phyloP scores from a whole-genome alignment of 129 eudicot species.

The Chrysanthemum seticuspe region DNA sequence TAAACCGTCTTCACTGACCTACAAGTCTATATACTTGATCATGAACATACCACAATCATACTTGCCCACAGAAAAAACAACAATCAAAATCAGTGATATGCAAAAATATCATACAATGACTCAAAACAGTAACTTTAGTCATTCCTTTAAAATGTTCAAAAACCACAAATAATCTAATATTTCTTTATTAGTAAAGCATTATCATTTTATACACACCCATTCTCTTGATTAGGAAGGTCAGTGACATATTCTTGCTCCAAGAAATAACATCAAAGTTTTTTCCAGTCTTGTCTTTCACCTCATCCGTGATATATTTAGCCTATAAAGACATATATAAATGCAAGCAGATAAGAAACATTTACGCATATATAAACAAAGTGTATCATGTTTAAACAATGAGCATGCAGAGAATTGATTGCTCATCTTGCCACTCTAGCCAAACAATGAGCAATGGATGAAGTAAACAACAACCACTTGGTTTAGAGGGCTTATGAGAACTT shows the following conservation, averaged over 20 bases:
- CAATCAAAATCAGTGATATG: background rate
- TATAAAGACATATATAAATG: no score
- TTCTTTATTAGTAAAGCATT: background rate
- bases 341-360: no score
- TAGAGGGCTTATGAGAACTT: no score
- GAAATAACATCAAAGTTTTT: constrained; percentile 54
- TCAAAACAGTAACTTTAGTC: background rate
- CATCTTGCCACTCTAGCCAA: no score
- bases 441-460: no score
- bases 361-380: no score
- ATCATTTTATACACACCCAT: constrained; percentile 49
- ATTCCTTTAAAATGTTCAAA: background rate
- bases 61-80: constrained; percentile 43
- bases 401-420: no score
- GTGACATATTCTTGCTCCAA: constrained; percentile 72
- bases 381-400: no score
- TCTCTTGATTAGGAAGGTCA: constrained; percentile 84
- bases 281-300: constrained; percentile 84
- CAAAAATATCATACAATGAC: no score
- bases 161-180: background rate
- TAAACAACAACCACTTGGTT: no score
- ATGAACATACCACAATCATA: constrained; percentile 94
- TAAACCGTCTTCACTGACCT: no score
- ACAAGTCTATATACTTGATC: constrained; percentile 90
- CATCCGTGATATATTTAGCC: constrained; percentile 58